phyloP scores from a whole-genome alignment of 202 grass and related monocot species.

The Panicum virgatum region DNA sequence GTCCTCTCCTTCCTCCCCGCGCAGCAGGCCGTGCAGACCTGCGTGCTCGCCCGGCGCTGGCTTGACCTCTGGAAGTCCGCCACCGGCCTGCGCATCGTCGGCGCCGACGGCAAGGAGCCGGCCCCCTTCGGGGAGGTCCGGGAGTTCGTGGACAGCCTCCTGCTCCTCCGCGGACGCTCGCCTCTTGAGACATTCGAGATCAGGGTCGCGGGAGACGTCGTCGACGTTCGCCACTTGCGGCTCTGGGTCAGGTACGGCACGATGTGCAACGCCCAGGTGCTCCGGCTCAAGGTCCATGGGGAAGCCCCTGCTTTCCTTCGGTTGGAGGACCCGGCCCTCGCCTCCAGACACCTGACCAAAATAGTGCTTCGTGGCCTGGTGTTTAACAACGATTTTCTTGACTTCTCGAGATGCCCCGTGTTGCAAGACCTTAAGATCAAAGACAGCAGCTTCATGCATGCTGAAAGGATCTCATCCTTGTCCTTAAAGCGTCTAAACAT shows the following conservation, averaged over 20 bases:
- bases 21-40: not conserved
- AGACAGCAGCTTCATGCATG: not conserved
- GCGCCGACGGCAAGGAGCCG: not conserved
- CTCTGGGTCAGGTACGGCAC: not conserved
- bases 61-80: constrained; percentile 2
- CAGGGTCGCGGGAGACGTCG: not conserved
- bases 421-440: not conserved
- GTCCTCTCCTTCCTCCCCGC: constrained; percentile 10
- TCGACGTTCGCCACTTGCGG: not conserved
- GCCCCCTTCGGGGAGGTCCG: not conserved
- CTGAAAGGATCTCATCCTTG: not conserved
- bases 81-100: not conserved
- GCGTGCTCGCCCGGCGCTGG: not conserved
- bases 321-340: not conserved
- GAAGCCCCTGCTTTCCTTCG: too few species aligned
- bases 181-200: not conserved
- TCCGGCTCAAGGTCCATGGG: not conserved
- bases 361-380: not conserved
- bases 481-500: not conserved
- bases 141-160: not conserved
- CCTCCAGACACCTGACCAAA: not conserved
- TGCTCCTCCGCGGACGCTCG: not conserved
- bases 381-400: not conserved
- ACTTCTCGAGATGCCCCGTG: not conserved
- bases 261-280: not conserved